phyloP scores from a whole-genome alignment of 2,329 filamentous ascomycete genomes.

The Sclerotinia nivalis region DNA sequence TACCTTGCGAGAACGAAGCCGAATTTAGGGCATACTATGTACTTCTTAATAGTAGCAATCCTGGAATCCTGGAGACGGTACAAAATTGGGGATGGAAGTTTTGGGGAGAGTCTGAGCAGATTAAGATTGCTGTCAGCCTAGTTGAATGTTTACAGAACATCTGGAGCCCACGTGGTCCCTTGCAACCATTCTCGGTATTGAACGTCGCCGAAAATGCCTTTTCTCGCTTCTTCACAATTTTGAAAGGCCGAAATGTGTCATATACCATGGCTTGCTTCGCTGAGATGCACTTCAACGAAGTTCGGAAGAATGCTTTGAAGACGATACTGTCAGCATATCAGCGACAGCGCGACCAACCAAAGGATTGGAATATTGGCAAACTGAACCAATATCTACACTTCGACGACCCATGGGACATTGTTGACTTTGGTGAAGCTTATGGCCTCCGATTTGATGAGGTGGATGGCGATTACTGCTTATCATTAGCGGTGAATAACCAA shows the following conservation, averaged over 20 bases:
- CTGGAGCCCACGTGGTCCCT: conserved; percentile 56
- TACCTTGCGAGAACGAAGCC: conserved; percentile 61
- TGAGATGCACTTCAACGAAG: conserved; percentile 64
- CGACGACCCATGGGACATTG: conserved; percentile 66
- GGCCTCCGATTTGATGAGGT: conserved; percentile 53
- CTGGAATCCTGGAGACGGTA: conserved; percentile 56
- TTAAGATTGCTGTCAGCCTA: conserved; percentile 62
- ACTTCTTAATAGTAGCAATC: conserved; percentile 60
- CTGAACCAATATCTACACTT: conserved; percentile 64
- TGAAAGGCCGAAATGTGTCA: conserved; percentile 57
- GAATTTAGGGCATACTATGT: conserved; percentile 68
- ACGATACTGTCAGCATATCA: conserved; percentile 57
- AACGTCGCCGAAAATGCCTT: conserved; percentile 51
- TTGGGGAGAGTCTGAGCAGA: conserved; percentile 57
- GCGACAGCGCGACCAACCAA: conserved; percentile 57
- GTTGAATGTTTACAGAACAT: conserved; percentile 62
- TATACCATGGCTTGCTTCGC: conserved; percentile 71
- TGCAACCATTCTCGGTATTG: conserved; percentile 46
- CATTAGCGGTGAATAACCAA: conserved; percentile 34
- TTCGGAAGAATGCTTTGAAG: conserved; percentile 59
- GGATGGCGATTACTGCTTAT: conserved; percentile 41
- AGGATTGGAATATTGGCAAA: conserved; percentile 58
- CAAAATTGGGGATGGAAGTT: conserved; percentile 57
- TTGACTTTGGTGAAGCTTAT: conserved; percentile 63
- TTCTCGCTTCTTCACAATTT: conserved; percentile 59